Evolutionary conservation across 257 asterid genomes (phyloP).

Genomic region (Solanum rostratum): DNA sequence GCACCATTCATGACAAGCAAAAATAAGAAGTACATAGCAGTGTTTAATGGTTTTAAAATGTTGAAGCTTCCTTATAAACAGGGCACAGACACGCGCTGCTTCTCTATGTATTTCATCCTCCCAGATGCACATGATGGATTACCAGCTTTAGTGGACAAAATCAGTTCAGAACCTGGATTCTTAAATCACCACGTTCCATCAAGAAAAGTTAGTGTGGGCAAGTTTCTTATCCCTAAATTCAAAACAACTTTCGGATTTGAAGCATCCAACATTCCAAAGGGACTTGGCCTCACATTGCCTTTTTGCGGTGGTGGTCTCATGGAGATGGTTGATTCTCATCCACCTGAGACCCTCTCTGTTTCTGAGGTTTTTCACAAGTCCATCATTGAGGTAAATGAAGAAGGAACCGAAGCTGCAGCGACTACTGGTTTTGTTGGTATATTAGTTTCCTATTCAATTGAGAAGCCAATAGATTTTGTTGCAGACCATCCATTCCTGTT

Average conservation of each 20-base stretch:
- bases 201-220: background rate
- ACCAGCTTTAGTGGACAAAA: slow-evolving; percentile 5
- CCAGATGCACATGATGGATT: slow-evolving; percentile 20
- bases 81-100: slow-evolving; percentile 9
- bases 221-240: slow-evolving; percentile 23
- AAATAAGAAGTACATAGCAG: slow-evolving; percentile 7
- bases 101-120: slow-evolving; percentile 20
- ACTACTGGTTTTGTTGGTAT: background rate
- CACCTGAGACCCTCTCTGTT: slow-evolving; percentile 1
- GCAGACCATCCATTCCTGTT: slow-evolving; percentile 50
- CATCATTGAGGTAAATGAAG: slow-evolving; percentile 18
- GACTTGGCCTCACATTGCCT: slow-evolving; percentile 12
- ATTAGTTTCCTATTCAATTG: background rate
- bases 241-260: slow-evolving; percentile 23
- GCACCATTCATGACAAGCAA: slow-evolving; percentile 16
- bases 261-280: slow-evolving; percentile 19
- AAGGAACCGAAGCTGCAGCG: slow-evolving; percentile 30
- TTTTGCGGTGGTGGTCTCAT: slow-evolving; percentile 16
- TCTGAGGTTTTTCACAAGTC: slow-evolving; percentile 8
- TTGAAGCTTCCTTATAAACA: slow-evolving; percentile 16
- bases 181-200: slow-evolving; percentile 2
- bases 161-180: slow-evolving; percentile 15
- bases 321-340: slow-evolving; percentile 14
- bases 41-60: slow-evolving; percentile 14
- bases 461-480: slow-evolving; percentile 30